These are phyloP conservation scores for Thalia dealbata DNA, from an alignment of 176 grass and related monocot genomes.

Conservation along the genomic window DNA sequence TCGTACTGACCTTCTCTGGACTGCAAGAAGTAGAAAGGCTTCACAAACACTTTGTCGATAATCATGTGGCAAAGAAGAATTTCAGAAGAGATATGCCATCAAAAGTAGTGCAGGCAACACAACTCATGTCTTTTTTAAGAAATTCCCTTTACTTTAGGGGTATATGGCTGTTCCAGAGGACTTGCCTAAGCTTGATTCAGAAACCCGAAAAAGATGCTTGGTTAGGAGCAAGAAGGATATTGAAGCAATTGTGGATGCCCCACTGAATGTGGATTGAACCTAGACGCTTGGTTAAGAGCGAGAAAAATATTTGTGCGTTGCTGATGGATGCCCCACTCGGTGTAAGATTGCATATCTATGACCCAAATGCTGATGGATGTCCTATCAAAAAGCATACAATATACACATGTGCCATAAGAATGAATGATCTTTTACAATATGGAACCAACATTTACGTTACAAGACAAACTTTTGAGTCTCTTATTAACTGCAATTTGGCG, in stretches of 20 bases:
- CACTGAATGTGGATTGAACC: constrained; percentile 24
- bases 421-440: no score
- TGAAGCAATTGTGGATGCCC: constrained; percentile 38
- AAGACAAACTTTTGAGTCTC: no score
- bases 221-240: constrained; percentile 68
- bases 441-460: no score
- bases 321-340: no score
- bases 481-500: no score
- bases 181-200: constrained; percentile 46
- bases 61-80: constrained; percentile 51
- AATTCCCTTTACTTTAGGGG: constrained; percentile 39
- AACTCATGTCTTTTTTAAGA: constrained; percentile 18
- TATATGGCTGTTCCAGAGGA: constrained; percentile 62
- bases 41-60: constrained; percentile 35
- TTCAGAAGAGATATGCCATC: constrained; percentile 14
- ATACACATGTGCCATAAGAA: no score
- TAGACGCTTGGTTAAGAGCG: no score
- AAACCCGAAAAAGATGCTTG: constrained; percentile 44
- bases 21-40: constrained; percentile 61
- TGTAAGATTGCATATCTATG: no score
- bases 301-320: no score
- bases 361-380: no score
- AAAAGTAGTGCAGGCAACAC: constrained; percentile 23
- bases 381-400: no score
- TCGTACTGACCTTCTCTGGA: constrained; percentile 55